These are phyloP conservation scores for Mucor irregularis DNA, from an alignment of 371 early-diverging fungal species.

Conservation along the genomic window DNA sequence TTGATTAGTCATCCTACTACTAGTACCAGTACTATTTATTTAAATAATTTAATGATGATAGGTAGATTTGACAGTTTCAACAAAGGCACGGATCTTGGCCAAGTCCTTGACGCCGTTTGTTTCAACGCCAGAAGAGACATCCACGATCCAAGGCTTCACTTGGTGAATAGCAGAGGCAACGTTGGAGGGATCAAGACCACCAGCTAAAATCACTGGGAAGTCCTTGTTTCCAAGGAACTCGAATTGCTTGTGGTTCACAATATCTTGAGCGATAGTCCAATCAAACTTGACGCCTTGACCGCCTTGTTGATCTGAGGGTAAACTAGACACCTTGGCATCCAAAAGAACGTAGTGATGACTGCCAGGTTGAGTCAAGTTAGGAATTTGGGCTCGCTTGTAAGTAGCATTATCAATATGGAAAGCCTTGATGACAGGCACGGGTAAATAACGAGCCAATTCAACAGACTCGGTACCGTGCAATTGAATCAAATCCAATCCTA, in stretches of 20 bases:
- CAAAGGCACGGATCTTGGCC: slow-evolving; percentile 67
- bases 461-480: slow-evolving; percentile 86
- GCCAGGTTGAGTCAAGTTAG: slow-evolving; percentile 52
- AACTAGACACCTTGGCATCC: slow-evolving; percentile 65
- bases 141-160: slow-evolving; percentile 85
- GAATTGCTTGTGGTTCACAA: slow-evolving; percentile 46
- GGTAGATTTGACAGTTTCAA: slow-evolving; percentile 52
- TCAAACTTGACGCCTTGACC: slow-evolving; percentile 76
- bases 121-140: slow-evolving; percentile 93
- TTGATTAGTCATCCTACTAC: neutral
- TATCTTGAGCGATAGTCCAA: slow-evolving; percentile 73
- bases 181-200: slow-evolving; percentile 88
- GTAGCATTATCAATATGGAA: slow-evolving; percentile 73
- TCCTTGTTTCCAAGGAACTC: slow-evolving; percentile 24
- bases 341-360: slow-evolving; percentile 68
- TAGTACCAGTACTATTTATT: neutral
- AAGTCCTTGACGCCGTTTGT: slow-evolving; percentile 72
- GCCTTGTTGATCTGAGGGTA: slow-evolving; percentile 60
- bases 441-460: slow-evolving; percentile 64
- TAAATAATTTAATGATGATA: neutral
- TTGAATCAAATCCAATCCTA: slow-evolving; percentile 89
- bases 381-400: slow-evolving; percentile 36
- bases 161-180: slow-evolving; percentile 69
- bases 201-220: slow-evolving; percentile 83
- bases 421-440: slow-evolving; percentile 87